Evolutionary conservation across 1,284 basidiomycete species (phyloP).

Genomic region (Veloporphyrellus conicus): DNA sequence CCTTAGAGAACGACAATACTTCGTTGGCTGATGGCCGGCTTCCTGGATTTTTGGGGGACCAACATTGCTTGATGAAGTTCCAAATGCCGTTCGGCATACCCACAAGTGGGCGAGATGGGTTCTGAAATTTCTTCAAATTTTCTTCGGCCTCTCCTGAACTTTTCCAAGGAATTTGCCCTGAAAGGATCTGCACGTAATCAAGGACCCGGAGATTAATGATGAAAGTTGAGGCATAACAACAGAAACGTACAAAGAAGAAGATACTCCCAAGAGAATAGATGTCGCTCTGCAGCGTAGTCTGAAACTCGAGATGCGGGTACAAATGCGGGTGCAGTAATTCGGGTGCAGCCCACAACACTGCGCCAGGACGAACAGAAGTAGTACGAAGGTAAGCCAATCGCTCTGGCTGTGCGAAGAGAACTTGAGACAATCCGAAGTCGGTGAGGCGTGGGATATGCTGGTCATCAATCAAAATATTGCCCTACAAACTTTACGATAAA

Average conservation of each 20-base stretch:
- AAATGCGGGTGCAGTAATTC: neutral
- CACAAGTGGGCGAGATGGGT: constrained; percentile 6
- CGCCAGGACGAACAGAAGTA: neutral
- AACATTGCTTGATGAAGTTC: constrained; percentile 8
- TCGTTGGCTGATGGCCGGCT: constrained; percentile 3
- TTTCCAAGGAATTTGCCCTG: constrained; percentile 2
- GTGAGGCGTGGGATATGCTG: constrained; percentile 6
- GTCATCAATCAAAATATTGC: neutral
- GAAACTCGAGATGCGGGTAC: neutral
- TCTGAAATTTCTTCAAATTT: neutral
- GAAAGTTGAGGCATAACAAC: neutral
- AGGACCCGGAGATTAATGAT: neutral
- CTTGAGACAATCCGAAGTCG: constrained; percentile 9
- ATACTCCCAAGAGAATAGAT: constrained; percentile 14
- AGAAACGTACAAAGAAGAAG: neutral
- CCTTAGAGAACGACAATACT: constrained; percentile 2
- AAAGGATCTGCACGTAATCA: constrained; percentile 1
- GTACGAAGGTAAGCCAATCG: constrained; percentile 1
- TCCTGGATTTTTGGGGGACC: constrained; percentile 2
- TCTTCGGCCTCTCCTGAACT: neutral
- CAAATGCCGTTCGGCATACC: constrained; percentile 3
- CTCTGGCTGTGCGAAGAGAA: neutral
- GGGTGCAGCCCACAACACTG: neutral
- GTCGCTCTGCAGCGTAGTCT: constrained; percentile 1
- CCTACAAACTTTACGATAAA: neutral